phyloP scores from a whole-genome alignment of 2,329 filamentous ascomycete genomes.

The Cercospora nicotianae region DNA sequence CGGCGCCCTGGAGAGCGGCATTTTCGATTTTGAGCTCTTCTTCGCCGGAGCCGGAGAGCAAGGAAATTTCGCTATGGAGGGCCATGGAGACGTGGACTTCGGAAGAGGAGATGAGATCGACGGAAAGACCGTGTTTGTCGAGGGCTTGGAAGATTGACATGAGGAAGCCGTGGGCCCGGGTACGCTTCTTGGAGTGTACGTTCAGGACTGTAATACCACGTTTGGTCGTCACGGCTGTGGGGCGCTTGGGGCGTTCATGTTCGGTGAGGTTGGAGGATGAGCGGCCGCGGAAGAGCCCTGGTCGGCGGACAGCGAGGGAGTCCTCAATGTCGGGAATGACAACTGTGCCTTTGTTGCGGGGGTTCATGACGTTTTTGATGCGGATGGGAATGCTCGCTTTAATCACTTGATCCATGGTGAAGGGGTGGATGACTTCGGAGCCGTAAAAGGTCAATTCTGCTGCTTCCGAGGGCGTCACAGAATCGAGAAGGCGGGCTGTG shows the following conservation, averaged over 20 bases:
- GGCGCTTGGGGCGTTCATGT: conserved; percentile 49
- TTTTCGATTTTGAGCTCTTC: conserved; percentile 52
- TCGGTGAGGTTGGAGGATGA: conserved; percentile 43
- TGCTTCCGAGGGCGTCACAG: conserved; percentile 91
- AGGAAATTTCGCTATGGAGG: conserved; percentile 72
- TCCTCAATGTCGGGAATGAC: conserved; percentile 73
- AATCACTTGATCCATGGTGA: conserved; percentile 94
- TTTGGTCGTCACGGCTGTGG: conserved; percentile 86
- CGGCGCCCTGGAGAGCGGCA: conserved; percentile 51
- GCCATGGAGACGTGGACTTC: conserved; percentile 99
- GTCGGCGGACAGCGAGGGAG: conserved; percentile 54
- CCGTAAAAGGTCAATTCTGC: conserved; percentile 79
- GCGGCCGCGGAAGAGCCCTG: conserved; percentile 53
- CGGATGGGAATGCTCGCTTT: conserved; percentile 78
- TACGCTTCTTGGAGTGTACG: conserved; percentile 95
- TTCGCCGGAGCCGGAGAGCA: conserved; percentile 49
- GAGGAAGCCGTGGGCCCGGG: conserved; percentile 93
- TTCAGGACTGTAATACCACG: conserved; percentile 96
- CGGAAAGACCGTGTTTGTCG: conserved; percentile 80
- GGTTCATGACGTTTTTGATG: conserved; percentile 91
- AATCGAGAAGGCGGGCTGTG: conserved; percentile 82
- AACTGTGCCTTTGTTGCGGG: conserved; percentile 73
- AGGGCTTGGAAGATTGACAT: conserved; percentile 90
- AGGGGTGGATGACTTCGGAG: conserved; percentile 93
- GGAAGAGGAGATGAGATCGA: conserved; percentile 93